These are phyloP conservation scores for Candida incommunis DNA, from an alignment of 805 yeast species.

Conservation along the genomic window DNA sequence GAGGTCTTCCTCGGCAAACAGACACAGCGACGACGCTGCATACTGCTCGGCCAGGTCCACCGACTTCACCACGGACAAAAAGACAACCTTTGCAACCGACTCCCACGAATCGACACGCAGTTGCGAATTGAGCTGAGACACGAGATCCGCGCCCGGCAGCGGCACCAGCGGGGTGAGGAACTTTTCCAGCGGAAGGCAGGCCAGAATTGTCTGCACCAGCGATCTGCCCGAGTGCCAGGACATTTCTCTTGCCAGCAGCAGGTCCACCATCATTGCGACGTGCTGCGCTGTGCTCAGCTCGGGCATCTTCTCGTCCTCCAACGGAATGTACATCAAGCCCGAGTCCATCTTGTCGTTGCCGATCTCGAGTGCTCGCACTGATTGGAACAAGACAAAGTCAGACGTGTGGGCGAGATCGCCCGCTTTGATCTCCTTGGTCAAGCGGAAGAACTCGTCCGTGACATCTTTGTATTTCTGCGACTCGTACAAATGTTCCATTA, in stretches of 20 bases:
- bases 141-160: constrained; percentile 2
- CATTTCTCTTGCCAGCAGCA: constrained; percentile 38
- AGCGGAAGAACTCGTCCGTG: constrained; percentile 12
- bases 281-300: constrained; percentile 24
- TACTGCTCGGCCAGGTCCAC: constrained; percentile 9
- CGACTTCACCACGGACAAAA: constrained; percentile 15
- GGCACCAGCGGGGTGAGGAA: constrained; percentile 25
- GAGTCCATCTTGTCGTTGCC: constrained; percentile 65
- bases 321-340: constrained; percentile 38
- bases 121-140: constrained; percentile 1
- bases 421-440: constrained; percentile 22
- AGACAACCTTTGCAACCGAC: constrained; percentile 11
- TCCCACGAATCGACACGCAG: constrained; percentile 7
- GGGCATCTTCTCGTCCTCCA: constrained; percentile 30
- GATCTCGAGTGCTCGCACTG: constrained; percentile 74
- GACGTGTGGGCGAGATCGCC: constrained; percentile 47
- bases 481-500: constrained; percentile 12
- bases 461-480: constrained; percentile 18
- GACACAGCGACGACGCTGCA: constrained; percentile 14
- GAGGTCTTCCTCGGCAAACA: constrained; percentile 20
- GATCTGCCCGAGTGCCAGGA: constrained; percentile 70
- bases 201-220: constrained; percentile 60
- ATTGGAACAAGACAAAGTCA: constrained; percentile 56
- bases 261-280: constrained; percentile 38
- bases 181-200: constrained; percentile 59